phyloP scores from a whole-genome alignment of 2,329 filamentous ascomycete species.

The Diaporthe citri region DNA sequence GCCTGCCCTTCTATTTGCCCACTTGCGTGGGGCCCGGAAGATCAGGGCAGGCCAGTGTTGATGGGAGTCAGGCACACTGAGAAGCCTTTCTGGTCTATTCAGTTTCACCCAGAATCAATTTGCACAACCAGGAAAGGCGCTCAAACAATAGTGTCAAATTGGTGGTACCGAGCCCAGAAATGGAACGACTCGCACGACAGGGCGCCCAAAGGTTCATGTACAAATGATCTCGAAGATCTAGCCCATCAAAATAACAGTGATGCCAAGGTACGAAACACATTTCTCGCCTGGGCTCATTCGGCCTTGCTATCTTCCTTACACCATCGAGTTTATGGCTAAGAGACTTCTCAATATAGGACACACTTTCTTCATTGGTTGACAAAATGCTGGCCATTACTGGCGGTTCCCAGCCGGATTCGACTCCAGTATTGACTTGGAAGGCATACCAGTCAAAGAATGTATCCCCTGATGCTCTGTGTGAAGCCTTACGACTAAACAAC shows the following conservation, averaged over 20 bases:
- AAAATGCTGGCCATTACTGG: neutral
- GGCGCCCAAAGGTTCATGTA: neutral
- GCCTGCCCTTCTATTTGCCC: neutral
- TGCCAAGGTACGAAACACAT: neutral
- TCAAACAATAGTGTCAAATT: neutral
- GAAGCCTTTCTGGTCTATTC: slow-evolving; percentile 1
- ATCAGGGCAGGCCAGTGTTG: neutral
- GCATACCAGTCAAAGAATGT: neutral
- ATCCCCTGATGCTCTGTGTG: neutral
- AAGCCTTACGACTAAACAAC: neutral
- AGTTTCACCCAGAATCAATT: neutral
- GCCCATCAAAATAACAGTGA: too few relatives aligned
- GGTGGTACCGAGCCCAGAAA: slow-evolving; percentile 9
- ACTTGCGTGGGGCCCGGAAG: neutral
- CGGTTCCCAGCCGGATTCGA: too few relatives aligned
- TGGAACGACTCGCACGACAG: neutral
- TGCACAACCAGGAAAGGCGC: neutral
- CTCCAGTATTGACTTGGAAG: neutral
- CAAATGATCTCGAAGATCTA: neutral
- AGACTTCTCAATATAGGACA: neutral
- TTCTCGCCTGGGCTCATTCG: too few relatives aligned
- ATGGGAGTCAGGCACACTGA: neutral
- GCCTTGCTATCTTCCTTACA: too few relatives aligned
- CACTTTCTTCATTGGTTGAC: neutral
- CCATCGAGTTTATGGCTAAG: neutral